These are phyloP conservation scores for Dioszegia crocea DNA, from an alignment of 768 basidiomycete genomes.

Conservation along the genomic window DNA sequence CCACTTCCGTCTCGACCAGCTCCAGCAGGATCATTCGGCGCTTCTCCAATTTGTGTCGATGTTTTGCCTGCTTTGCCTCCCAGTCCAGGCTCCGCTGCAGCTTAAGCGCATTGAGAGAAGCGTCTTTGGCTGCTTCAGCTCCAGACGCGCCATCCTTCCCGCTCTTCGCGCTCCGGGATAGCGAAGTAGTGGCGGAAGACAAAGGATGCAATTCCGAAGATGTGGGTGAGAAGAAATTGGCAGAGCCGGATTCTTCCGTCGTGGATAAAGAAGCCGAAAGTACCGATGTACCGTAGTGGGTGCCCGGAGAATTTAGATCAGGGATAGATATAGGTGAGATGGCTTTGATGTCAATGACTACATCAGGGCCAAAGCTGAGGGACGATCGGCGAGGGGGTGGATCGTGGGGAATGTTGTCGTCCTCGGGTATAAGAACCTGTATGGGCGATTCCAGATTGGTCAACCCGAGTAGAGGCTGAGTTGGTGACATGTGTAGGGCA, in stretches of 20 bases:
- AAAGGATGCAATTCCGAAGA: constrained; percentile 34
- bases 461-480: constrained; percentile 8
- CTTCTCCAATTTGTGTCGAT: constrained; percentile 35
- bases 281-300: constrained; percentile 6
- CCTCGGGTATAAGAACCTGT: constrained; percentile 25
- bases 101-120: constrained; percentile 23
- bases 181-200: constrained; percentile 47
- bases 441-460: neutral
- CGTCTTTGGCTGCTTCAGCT: constrained; percentile 10
- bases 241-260: constrained; percentile 30
- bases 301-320: neutral
- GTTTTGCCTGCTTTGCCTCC: constrained; percentile 33
- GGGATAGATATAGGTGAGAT: neutral
- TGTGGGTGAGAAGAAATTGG: constrained; percentile 27
- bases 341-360: neutral
- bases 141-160: constrained; percentile 27
- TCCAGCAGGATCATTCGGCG: constrained; percentile 74
- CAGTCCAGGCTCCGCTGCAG: constrained; percentile 38
- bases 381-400: constrained; percentile 37
- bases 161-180: constrained; percentile 43
- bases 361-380: constrained; percentile 13
- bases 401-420: constrained; percentile 28
- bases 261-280: constrained; percentile 6
- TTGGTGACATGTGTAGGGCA: constrained; percentile 11
- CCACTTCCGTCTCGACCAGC: constrained; percentile 75